Percentiles rank a stretch among this genome's conserved stretches.
Evolutionary conservation across 176 grass and related monocot genomes (phyloP).

Genomic region (Guadua angustifolia): DNA sequence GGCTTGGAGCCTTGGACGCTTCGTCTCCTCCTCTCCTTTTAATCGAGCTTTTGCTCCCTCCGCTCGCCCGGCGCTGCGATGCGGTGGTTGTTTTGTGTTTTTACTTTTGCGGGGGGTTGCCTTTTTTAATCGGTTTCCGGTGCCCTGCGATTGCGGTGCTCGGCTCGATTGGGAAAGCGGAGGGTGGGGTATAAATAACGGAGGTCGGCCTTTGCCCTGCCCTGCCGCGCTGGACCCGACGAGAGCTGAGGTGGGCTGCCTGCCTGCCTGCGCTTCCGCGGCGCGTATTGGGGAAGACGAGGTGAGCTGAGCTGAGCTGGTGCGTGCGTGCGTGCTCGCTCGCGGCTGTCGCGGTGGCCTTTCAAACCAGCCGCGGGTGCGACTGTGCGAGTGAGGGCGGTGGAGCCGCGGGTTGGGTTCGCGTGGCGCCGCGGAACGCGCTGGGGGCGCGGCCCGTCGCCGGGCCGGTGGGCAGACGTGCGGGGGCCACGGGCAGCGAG

Average conservation of each 20-base stretch:
- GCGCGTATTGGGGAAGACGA: slow-evolving; percentile 27
- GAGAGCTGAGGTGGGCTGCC: not conserved
- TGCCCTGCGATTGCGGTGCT: slow-evolving; percentile 57
- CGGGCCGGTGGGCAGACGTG: not conserved
- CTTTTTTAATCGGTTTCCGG: slow-evolving; percentile 46
- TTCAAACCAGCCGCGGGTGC: not conserved
- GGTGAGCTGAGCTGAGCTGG: not conserved
- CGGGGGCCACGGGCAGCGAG: not conserved
- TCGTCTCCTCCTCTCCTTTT: slow-evolving; percentile 63
- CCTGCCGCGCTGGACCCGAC: slow-evolving; percentile 56
- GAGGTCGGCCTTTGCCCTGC: slow-evolving; percentile 38
- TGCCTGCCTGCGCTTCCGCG: not conserved
- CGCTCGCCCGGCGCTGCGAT: slow-evolving; percentile 47
- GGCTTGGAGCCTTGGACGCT: slow-evolving; percentile 58
- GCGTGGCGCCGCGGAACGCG: slow-evolving; percentile 34
- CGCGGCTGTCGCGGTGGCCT: not conserved
- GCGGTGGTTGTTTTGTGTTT: slow-evolving; percentile 46
- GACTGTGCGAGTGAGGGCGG: not conserved
- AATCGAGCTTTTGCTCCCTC: slow-evolving; percentile 61
- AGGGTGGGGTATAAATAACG: slow-evolving; percentile 45
- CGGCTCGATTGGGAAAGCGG: slow-evolving; percentile 52
- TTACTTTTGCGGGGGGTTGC: slow-evolving; percentile 49
- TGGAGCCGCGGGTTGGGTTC: not conserved
- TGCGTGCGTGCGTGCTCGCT: not conserved
- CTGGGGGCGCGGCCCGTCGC: not conserved